Evolutionary conservation across 495 filamentous ascomycete genomes (phyloP), one percentile per base, ranked within the genome.

Genomic region (Terfezia boudieri): DNA sequence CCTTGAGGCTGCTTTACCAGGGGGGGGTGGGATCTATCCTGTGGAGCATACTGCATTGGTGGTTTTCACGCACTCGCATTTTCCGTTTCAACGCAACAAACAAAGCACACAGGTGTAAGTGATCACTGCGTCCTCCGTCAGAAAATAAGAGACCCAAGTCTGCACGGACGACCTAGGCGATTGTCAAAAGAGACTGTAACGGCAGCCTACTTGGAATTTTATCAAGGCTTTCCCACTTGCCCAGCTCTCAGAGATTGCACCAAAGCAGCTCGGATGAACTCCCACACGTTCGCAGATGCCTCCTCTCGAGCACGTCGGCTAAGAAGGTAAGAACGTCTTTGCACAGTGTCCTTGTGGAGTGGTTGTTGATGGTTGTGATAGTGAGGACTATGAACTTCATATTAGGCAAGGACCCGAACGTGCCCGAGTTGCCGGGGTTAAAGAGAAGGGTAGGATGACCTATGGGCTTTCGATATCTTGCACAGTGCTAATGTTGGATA

Each of bases 401-500:
- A 76, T 84, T 63, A 73, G 77, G 59, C 81, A 84, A 69, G 74
- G 80, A 60, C 81, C 81, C 59, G 71, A 73, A 59, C 68, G 71
- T 68, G 81, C 76, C 53, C 77, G 78, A 57, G 78, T 83, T 63
- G 78, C 79, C 54, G 75, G 81, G 59, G 79, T 79, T 61, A 83
- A 84, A 66, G 81, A 83, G 66, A 83, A 83, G 69, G 73, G 75
- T 79, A 66, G 48, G 35, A 59, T 36, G 26, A 32, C 26, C 26
- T 32, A 32, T 32, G 26, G 26, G 26, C 4, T 7, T 32, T 32
- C 26, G 26, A 32, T 32, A 7, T 32, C 7, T 32, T 32, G 4
- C 26, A 22, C 36, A 51, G 50, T 50, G 55, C 54, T 53, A 38
- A 49, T 53, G 55, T 49, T 58, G 36, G 46, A 58, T 61, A 55